A percentile compares a stretch with the other conserved stretches of the same genome.
Conservation (phyloP, 371 early-diverging fungal species). For the Basidiobolus meristosporus region DNA sequence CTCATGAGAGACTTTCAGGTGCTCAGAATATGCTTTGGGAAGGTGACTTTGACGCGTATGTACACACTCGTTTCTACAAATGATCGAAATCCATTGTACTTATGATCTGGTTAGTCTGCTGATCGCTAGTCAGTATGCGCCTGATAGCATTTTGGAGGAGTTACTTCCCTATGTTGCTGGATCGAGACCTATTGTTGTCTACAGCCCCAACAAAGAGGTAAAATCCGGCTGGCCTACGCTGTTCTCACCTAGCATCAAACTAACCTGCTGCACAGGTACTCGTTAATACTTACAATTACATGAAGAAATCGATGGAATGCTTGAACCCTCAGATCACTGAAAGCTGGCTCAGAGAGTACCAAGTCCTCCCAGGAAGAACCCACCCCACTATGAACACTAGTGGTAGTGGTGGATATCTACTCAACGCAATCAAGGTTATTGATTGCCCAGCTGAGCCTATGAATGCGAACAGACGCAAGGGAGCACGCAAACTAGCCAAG, state of each 20-base stretch:
- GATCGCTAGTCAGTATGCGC: conserved; percentile 56
- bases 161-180: conserved; percentile 49
- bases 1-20: conserved; percentile 7
- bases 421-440: conserved; percentile 26
- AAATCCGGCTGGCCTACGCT: neutral
- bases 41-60: conserved; percentile 42
- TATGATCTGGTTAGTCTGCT: conserved; percentile 10
- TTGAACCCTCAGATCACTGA: conserved; percentile 70
- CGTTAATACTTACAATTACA: conserved; percentile 37
- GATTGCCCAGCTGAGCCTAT: neutral
- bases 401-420: conserved; percentile 67
- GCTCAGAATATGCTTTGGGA: conserved; percentile 16
- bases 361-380: conserved; percentile 70
- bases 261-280: conserved; percentile 17
- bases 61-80: neutral
- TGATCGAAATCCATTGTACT: neutral
- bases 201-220: conserved; percentile 63
- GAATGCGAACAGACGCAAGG: neutral
- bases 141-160: conserved; percentile 40
- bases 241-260: neutral
- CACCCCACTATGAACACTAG: conserved; percentile 87
- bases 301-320: conserved; percentile 45
- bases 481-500: too few species aligned
- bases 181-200: conserved; percentile 72
- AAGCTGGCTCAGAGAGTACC: conserved; percentile 79